phyloP scores from a whole-genome alignment of 1,284 basidiomycete species.

The Rhodotorula glutinis region DNA sequence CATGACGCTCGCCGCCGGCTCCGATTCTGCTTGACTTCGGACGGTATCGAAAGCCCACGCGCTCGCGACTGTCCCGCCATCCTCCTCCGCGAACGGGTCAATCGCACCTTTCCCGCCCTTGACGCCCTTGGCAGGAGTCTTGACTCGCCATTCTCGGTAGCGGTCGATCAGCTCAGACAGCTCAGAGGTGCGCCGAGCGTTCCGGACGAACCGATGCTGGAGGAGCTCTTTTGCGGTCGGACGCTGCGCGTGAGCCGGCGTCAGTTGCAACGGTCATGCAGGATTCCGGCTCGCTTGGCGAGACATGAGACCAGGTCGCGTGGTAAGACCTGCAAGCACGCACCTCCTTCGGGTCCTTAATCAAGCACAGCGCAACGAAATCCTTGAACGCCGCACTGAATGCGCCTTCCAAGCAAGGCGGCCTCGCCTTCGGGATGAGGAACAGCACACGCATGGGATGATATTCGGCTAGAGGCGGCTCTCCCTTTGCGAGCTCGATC shows the following conservation, averaged over 20 bases:
- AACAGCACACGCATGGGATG: constrained; percentile 54
- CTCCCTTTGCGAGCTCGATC: constrained; percentile 52
- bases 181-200: constrained; percentile 70
- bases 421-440: constrained; percentile 62
- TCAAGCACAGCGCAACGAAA: constrained; percentile 84
- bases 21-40: constrained; percentile 52
- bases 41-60: constrained; percentile 97
- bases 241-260: constrained; percentile 57
- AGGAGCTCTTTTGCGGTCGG: constrained; percentile 86
- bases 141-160: constrained; percentile 42
- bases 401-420: constrained; percentile 78
- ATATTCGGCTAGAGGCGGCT: constrained; percentile 53
- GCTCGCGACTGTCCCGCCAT: constrained; percentile 63
- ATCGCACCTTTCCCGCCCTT: constrained; percentile 7
- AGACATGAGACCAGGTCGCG: no score
- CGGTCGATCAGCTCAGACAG: constrained; percentile 78
- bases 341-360: constrained; percentile 80
- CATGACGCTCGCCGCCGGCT: no score
- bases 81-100: constrained; percentile 5
- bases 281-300: no score
- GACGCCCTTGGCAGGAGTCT: constrained; percentile 10
- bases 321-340: no score
- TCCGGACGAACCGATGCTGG: constrained; percentile 84
- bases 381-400: constrained; percentile 87
- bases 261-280: no score